Base-by-base conservation (phyloP, 495 filamentous ascomycete species). In the Letharia columbiana region DNA sequence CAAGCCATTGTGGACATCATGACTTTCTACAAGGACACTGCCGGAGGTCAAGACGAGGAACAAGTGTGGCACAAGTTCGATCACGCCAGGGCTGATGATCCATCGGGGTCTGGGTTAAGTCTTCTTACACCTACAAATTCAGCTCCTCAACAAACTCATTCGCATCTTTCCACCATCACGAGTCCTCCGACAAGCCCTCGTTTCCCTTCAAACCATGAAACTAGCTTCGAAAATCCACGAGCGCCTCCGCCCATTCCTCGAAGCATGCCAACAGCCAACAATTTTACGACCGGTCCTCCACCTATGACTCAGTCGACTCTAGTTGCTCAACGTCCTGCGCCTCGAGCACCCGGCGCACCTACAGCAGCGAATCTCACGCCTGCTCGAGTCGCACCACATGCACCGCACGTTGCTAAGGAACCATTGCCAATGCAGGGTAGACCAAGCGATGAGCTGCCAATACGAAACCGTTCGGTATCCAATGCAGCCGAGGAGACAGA, bases 181-280 rank as follows among this genome's bases (percentile, higher is more conserved):
- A 92, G 93, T 71, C 90, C 94, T 59, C 91, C 92, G 37, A 86
- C 89, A 67, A 96, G 91, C 74, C 95, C 94, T 60, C 85, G 93
- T 71, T 97, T 97, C 75, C 94, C 95, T 31, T 85, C 88, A 67
- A 92, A 91, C 75, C 87, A 91, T 75, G 89, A 92, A 78, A 87
- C 87, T 63, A 98, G 92, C 79, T 98, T 98, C 74, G 94, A 98
- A 77, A 98, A 98, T 69, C 94, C 94, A 54, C 86, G 94, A 65
- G 89, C 93, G 12, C 90, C 94, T 20, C 94, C 94, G 66, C 94
- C 94, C 4, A 88, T 97, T 61, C 94, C 94, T 65, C 80, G 85
- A 63, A 84, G 74, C 70, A 76, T 65, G 35, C 71, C 70, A 23
- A 59, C 60, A 28, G 57, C 68, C 59, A 67, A 66, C 74, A 23